Evolutionary conservation across 208 protist genomes (phyloP).

Genomic region (Leishmania martiniquensis): DNA sequence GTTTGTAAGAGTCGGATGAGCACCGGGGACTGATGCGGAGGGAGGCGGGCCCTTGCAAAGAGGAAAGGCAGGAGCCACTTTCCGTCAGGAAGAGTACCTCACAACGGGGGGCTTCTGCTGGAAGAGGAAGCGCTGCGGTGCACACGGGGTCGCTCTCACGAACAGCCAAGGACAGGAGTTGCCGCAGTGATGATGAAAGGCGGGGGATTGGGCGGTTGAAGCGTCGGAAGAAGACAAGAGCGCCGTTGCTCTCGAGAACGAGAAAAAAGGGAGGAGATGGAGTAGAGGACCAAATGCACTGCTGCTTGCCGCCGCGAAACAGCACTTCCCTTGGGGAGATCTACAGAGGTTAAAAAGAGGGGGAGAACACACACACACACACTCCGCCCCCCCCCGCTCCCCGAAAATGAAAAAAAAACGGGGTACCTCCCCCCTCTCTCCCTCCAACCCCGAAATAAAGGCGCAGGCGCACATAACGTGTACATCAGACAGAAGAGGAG

Average conservation of each 20-base stretch:
- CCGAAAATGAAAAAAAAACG: neutral
- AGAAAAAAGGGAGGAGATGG: too few relatives aligned
- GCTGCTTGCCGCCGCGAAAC: neutral
- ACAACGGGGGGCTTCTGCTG: neutral
- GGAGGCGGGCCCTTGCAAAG: neutral
- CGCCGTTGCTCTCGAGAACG: neutral
- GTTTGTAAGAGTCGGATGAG: neutral
- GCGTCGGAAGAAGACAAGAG: neutral
- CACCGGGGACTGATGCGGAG: neutral
- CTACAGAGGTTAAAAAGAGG: neutral
- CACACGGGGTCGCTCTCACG: too few relatives aligned
- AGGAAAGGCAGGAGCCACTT: neutral
- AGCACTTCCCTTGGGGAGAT: neutral
- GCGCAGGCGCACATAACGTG: neutral
- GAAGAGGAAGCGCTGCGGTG: neutral
- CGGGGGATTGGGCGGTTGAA: neutral
- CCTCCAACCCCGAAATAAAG: too few relatives aligned
- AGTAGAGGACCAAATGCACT: too few relatives aligned
- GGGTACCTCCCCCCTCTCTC: too few relatives aligned
- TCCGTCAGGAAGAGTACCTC: neutral
- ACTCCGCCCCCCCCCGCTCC: neutral
- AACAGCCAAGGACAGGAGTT: too few relatives aligned
- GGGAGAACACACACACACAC: neutral
- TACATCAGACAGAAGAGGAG: conserved; percentile 2
- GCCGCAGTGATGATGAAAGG: neutral